A percentile compares a stretch with the other conserved stretches of the same genome.
phyloP scores from a whole-genome alignment of 768 basidiomycete genomes.

The Lentinula raphanica region DNA sequence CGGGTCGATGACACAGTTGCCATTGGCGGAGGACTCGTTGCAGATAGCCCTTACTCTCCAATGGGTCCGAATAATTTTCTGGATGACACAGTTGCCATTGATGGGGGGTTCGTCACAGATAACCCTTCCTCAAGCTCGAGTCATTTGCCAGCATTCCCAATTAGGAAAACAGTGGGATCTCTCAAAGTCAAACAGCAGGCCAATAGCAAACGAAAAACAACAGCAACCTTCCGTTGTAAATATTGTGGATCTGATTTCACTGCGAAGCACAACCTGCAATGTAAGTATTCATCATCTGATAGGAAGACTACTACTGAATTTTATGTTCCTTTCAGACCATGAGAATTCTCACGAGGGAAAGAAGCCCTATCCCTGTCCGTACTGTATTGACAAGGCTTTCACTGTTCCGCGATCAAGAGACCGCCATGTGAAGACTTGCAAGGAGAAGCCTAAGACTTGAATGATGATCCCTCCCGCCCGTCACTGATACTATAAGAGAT shows the following conservation, averaged over 20 bases:
- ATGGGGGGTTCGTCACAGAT: background rate
- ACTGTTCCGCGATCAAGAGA: conserved; percentile 1
- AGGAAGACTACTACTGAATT: background rate
- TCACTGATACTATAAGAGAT: too few species aligned
- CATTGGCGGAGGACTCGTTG: background rate
- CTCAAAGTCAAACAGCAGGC: background rate
- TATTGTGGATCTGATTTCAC: background rate
- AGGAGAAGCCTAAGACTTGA: too few species aligned
- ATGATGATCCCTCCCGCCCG: too few species aligned
- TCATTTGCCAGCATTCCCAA: background rate
- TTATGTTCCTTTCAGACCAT: background rate
- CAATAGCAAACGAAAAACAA: background rate
- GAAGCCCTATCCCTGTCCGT: background rate
- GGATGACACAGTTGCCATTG: background rate
- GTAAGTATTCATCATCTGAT: background rate
- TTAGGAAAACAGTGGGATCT: background rate
- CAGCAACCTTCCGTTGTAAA: background rate
- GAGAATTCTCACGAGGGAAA: background rate
- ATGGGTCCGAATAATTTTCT: too few species aligned
- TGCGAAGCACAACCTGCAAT: background rate
- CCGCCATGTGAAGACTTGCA: background rate
- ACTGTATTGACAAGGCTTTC: background rate
- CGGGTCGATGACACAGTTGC: too few species aligned
- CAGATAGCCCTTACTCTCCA: background rate
- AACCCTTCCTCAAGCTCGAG: background rate